A percentile compares a stretch with the other conserved stretches of the same genome.
Evolutionary conservation across 2,329 filamentous ascomycete genomes (phyloP).

Genomic region (Colletotrichum aenigma): DNA sequence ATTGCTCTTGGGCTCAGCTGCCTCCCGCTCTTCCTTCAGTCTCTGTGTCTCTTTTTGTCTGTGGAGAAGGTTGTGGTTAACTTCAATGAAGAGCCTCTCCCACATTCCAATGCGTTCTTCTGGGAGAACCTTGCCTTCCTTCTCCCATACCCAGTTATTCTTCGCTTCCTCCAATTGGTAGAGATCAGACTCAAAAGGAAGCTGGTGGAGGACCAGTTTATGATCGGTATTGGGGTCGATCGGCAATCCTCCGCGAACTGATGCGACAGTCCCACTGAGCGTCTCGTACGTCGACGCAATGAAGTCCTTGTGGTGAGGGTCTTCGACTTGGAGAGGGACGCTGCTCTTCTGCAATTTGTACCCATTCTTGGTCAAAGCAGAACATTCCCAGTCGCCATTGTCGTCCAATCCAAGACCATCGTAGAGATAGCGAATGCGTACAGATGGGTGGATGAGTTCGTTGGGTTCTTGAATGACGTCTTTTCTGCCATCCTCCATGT

Average conservation of each 20-base stretch:
- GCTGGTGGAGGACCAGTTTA: slow-evolving; percentile 10
- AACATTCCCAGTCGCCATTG: slow-evolving; percentile 25
- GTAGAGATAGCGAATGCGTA: slow-evolving; percentile 34
- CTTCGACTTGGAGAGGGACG: background rate
- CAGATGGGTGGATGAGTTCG: slow-evolving; percentile 34
- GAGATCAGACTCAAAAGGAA: slow-evolving; percentile 21
- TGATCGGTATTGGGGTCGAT: background rate
- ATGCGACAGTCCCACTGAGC: background rate
- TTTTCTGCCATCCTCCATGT: slow-evolving; percentile 21
- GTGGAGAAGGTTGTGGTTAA: slow-evolving; percentile 17
- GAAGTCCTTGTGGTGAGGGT: background rate
- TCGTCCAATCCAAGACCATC: slow-evolving; percentile 32
- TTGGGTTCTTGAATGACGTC: slow-evolving; percentile 10
- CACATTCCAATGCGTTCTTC: slow-evolving; percentile 26
- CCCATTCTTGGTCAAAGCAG: slow-evolving; percentile 19
- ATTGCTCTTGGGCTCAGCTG: background rate
- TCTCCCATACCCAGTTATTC: slow-evolving; percentile 15
- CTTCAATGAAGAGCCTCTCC: slow-evolving; percentile 22
- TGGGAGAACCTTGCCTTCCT: background rate
- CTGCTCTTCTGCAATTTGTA: slow-evolving; percentile 2
- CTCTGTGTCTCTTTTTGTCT: background rate
- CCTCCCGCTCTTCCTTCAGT: background rate
- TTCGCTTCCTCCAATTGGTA: background rate
- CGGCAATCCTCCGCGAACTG: background rate
- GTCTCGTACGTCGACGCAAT: slow-evolving; percentile 12